Evolutionary conservation across 352 stramenopile species (phyloP).

Genomic region (Phytophthora pinifolia): DNA sequence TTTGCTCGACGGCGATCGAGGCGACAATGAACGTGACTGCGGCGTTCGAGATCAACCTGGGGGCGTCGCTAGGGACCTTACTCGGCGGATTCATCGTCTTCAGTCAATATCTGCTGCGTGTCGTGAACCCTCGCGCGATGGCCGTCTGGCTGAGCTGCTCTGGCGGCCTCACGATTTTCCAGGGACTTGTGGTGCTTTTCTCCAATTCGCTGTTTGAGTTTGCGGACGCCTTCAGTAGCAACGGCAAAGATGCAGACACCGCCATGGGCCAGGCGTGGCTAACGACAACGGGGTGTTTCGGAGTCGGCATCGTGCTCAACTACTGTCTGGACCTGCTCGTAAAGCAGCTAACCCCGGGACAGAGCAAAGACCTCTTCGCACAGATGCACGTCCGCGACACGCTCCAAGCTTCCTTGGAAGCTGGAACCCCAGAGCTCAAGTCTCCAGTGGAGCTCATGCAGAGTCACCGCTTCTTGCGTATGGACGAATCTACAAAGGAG

Average conservation of each 20-base stretch:
- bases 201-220: constrained; percentile 39
- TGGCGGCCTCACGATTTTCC: constrained; percentile 63
- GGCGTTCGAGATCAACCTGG: constrained; percentile 43
- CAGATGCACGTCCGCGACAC: constrained; percentile 21
- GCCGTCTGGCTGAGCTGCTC: constrained; percentile 54
- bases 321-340: constrained; percentile 44
- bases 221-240: constrained; percentile 22
- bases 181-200: constrained; percentile 76
- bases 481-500: constrained; percentile 42
- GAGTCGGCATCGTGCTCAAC: constrained; percentile 70
- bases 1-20: constrained; percentile 22
- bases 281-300: constrained; percentile 82
- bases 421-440: constrained; percentile 25
- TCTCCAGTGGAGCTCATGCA: constrained; percentile 22
- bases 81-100: constrained; percentile 63
- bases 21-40: constrained; percentile 19
- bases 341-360: constrained; percentile 31
- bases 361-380: constrained; percentile 20
- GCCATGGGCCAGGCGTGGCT: constrained; percentile 57
- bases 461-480: constrained; percentile 22
- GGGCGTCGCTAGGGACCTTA: constrained; percentile 47
- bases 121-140: constrained; percentile 49
- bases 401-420: constrained; percentile 18
- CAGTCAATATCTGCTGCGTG: constrained; percentile 40
- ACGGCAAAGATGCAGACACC: constrained; percentile 21